phyloP scores from a whole-genome alignment of 1,139 yeast genomes.

The Sugiyamaella sp. region DNA sequence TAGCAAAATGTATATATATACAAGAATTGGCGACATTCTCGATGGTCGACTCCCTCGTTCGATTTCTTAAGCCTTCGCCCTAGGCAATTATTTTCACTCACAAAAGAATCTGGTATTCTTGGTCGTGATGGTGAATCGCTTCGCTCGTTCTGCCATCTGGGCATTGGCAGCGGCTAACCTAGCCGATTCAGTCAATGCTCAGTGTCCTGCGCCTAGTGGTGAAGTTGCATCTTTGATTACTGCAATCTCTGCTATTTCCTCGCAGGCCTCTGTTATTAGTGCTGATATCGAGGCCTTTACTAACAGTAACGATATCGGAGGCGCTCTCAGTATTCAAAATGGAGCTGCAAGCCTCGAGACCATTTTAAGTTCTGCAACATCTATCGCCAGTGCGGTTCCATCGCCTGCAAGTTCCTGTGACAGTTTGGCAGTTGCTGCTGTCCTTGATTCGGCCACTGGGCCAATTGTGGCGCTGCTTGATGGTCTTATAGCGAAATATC shows the following conservation, averaged over 20 bases:
- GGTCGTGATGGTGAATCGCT: constrained; percentile 5
- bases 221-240: neutral
- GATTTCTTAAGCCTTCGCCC: neutral
- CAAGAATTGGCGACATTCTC: no score
- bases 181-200: neutral
- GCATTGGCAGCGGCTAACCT: constrained; percentile 1
- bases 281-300: neutral
- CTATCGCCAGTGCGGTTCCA: constrained; percentile 15
- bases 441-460: neutral
- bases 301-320: neutral
- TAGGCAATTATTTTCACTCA: neutral
- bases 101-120: neutral
- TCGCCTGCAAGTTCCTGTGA: neutral
- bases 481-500: neutral
- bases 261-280: neutral
- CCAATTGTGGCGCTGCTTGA: neutral
- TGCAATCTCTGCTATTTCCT: neutral
- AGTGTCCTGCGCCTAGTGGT: neutral
- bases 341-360: neutral
- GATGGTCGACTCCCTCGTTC: no score
- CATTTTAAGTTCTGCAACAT: constrained; percentile 7
- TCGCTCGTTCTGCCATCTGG: constrained; percentile 5
- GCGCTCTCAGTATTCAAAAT: constrained; percentile 10
- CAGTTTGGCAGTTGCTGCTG: constrained; percentile 12
- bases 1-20: neutral